Percentiles rank a stretch among this genome's conserved stretches.
Conservation (phyloP, 257 asterid species). For the Nicotiana noctiflora region DNA sequence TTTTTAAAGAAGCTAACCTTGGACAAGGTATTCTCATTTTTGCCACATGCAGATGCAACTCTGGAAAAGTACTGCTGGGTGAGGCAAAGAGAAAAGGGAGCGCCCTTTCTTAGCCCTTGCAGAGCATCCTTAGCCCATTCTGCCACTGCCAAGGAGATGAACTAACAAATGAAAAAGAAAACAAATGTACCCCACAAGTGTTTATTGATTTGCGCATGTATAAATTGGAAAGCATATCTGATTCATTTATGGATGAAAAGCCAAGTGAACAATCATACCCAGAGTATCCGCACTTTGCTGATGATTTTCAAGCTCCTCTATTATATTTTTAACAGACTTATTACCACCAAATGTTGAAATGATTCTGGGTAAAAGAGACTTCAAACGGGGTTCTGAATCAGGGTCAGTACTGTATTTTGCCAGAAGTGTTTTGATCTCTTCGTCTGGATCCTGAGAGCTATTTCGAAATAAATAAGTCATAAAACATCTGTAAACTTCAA, state of each 20-base stretch:
- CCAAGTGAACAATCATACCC: constrained; percentile 36
- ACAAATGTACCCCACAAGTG: neutral
- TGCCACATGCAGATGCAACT: constrained; percentile 67
- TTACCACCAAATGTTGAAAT: constrained; percentile 71
- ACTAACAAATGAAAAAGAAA: neutral
- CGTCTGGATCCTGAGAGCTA: constrained; percentile 79
- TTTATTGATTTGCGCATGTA: neutral
- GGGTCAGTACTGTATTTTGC: constrained; percentile 59
- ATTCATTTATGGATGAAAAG: neutral
- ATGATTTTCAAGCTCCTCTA: constrained; percentile 68
- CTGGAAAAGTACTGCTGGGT: constrained; percentile 62
- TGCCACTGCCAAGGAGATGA: constrained; percentile 50
- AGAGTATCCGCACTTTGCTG: constrained; percentile 70
- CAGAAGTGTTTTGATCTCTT: constrained; percentile 53
- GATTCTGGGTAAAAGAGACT: constrained; percentile 75
- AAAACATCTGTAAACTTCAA: neutral
- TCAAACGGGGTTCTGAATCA: constrained; percentile 75
- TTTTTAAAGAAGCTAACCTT: constrained; percentile 30
- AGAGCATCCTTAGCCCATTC: constrained; percentile 96
- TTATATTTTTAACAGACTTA: constrained; percentile 58
- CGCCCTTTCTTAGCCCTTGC: constrained; percentile 86
- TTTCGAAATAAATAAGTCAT: constrained; percentile 11
- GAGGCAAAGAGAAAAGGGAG: constrained; percentile 88
- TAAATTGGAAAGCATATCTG: neutral
- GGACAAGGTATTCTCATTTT: constrained; percentile 44